Base-by-base conservation (phyloP, 2,329 filamentous ascomycete species). In the Fusarium burgessii region DNA sequence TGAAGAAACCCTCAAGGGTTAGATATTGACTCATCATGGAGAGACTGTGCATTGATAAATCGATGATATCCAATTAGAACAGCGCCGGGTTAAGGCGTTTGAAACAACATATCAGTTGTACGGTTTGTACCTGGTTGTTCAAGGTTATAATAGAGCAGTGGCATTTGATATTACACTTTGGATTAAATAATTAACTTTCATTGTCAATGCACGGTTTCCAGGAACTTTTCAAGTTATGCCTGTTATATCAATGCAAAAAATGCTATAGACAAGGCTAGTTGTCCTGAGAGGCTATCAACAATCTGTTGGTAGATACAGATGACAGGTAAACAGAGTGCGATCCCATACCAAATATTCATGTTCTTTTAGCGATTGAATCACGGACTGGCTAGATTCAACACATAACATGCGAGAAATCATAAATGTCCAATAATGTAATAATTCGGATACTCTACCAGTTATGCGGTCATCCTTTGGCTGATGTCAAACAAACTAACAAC, bases 1-100 rank as follows among this genome's bases (percentile, higher is more conserved):
- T 27, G 20, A 10, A 27, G 15, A 36, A 51, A 6, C 13, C 12
- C 23, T 27, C 47, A 54, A 18, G 45, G 49, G 57, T 51, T 58
- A 43, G 33, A 13, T 33, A 35, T 45, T 58, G 46, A 72, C 36
- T 72, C 60, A 62, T 59, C 27, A 45, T 23, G 35, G 17, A 40
- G 49, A 38, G 29, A 55, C 25, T 11, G 9, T 52, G 43, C 40
- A 52, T 38, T 38, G 14, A 29, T 15, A 14, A 14, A 47, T 33
- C 11, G 33, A 32, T 25, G 40, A 23, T 33, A 54, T 14, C 66
- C 58, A 72, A 67, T 58, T 27, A 29, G 56, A 40, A 25, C 27
- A 43, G 15, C 18, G 29, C 18, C 12, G 14, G 23, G 36, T 41
- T 17, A 25, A 27, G 14, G 29, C 18, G 23, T 35, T 32, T 56